A percentile compares a stretch with the other conserved stretches of the same genome.
phyloP scores from a whole-genome alignment of 140 eudicot genomes.

The Oenanthe javanica region DNA sequence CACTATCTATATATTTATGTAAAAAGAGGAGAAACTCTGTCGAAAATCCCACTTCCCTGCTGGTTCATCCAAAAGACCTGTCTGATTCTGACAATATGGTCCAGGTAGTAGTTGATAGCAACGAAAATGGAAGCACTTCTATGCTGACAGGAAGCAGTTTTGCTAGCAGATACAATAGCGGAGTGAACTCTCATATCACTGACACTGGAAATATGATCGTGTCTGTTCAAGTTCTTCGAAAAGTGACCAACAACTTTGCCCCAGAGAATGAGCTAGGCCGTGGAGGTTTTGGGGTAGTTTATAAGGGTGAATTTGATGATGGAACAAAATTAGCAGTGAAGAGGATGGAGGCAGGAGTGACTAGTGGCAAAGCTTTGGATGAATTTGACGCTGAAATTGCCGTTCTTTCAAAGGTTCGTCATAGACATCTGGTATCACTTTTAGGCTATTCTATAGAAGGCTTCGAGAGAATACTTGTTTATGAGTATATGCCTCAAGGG shows the following conservation, averaged over 20 bases:
- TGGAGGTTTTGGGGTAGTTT: slow-evolving; percentile 98
- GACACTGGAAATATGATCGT: slow-evolving; percentile 60
- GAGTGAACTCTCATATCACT: slow-evolving; percentile 29
- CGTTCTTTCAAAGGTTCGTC: slow-evolving; percentile 86
- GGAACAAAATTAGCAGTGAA: slow-evolving; percentile 87
- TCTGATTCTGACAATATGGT: slow-evolving; percentile 40
- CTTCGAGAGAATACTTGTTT: slow-evolving; percentile 69
- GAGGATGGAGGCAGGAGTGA: slow-evolving; percentile 75
- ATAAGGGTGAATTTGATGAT: slow-evolving; percentile 76
- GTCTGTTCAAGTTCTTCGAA: slow-evolving; percentile 69
- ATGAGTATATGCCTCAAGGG: slow-evolving; percentile 92
- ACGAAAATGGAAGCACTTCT: slow-evolving; percentile 31
- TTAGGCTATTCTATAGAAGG: slow-evolving; percentile 77
- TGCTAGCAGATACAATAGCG: slow-evolving; percentile 23
- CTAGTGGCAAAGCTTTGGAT: slow-evolving; percentile 65
- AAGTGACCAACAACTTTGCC: slow-evolving; percentile 71
- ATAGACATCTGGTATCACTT: slow-evolving; percentile 75
- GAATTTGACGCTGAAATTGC: slow-evolving; percentile 87
- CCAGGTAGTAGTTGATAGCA: slow-evolving; percentile 49
- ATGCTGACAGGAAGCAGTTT: slow-evolving; percentile 24
- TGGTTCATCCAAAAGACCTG: slow-evolving; percentile 60
- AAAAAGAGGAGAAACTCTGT: slow-evolving; percentile 39
- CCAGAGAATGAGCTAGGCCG: slow-evolving; percentile 84
- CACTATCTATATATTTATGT: slow-evolving; percentile 49
- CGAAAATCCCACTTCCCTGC: slow-evolving; percentile 52